Evolutionary conservation across 139 green algal species (phyloP).

Genomic region (Picochlorum sp.): DNA sequence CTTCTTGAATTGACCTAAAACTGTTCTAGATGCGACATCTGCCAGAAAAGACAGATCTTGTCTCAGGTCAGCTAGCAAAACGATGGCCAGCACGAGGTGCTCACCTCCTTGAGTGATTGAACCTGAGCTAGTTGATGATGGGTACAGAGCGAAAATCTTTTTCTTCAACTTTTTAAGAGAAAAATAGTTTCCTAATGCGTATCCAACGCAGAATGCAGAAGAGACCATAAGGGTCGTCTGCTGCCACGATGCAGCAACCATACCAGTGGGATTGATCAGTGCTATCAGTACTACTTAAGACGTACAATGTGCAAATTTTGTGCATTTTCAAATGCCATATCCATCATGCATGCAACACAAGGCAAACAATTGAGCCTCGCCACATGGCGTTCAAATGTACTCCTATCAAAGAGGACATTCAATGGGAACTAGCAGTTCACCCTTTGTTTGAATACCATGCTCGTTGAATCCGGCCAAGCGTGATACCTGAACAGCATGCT

Average conservation of each 20-base stretch:
- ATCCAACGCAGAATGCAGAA: neutral
- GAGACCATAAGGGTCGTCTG: neutral
- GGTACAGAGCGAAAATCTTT: neutral
- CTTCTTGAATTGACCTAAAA: constrained; percentile 19
- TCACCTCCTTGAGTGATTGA: neutral
- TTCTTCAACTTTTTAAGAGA: neutral
- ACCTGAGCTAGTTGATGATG: neutral
- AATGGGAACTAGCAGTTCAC: too few species aligned
- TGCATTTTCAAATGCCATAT: too few species aligned
- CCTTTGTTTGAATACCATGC: too few species aligned
- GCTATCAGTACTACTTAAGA: too few species aligned
- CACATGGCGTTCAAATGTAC: too few species aligned
- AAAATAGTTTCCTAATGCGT: neutral
- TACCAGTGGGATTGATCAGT: too few species aligned
- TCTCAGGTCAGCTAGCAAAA: neutral
- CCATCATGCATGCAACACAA: too few species aligned
- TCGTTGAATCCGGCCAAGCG: too few species aligned
- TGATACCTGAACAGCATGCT: too few species aligned
- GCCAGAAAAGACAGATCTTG: neutral
- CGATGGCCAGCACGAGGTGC: neutral
- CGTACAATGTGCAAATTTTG: too few species aligned
- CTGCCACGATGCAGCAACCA: neutral
- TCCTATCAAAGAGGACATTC: too few species aligned
- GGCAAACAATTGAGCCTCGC: too few species aligned
- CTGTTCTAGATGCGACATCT: neutral